Evolutionary conservation across 192 early-diverging fungal genomes (phyloP), one percentile per base, ranked within the genome.

Genomic region (Lobulomyces angularis): DNA sequence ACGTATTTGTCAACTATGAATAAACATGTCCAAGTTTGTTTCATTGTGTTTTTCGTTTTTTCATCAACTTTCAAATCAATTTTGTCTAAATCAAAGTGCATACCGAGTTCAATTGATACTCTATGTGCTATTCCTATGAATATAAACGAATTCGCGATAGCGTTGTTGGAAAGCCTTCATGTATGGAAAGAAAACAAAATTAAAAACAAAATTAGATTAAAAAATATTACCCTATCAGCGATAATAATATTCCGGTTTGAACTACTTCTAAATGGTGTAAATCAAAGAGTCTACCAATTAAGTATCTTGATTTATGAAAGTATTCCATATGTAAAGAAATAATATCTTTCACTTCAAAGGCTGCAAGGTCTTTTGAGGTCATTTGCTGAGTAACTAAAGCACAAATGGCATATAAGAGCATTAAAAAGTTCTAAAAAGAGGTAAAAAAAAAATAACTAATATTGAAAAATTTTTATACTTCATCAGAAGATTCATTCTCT

Each of bases 201-300:
- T 12, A 12, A 32, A 12, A 22, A 16, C 32, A 35, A 51, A 43
- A 14, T 14, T 25, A 22, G 16, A 11, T 14, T 22, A 58, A 26
- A 8, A 45, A 55, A 3, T 59, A 61, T 23, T 51, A 50, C 3
- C 66, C 66, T 20, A 64, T 62, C 27, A 65, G 43, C 11, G 56
- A 46, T 14, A 65, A 37, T 14, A 69, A 39, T 32, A 69, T 28
- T 17, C 61, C 29, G 12, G 55, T 62, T 35, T 69, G 66, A 25
- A 69, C 58, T 26, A 58, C 60, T 40, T 65, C 55, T 38, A 69
- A 58, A 51, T 69, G 61, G 8, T 58, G 66, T 55, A 51, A 61
- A 48, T 69, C 66, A 46, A 69, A 64, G 30, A 56, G 56, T 18
- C 55, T 55, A n/a, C 62, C 66, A 20, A 69, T 36, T 12, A 69